Base-by-base conservation (phyloP, 495 filamentous ascomycete species). In the Penicillium bialowiezense region DNA sequence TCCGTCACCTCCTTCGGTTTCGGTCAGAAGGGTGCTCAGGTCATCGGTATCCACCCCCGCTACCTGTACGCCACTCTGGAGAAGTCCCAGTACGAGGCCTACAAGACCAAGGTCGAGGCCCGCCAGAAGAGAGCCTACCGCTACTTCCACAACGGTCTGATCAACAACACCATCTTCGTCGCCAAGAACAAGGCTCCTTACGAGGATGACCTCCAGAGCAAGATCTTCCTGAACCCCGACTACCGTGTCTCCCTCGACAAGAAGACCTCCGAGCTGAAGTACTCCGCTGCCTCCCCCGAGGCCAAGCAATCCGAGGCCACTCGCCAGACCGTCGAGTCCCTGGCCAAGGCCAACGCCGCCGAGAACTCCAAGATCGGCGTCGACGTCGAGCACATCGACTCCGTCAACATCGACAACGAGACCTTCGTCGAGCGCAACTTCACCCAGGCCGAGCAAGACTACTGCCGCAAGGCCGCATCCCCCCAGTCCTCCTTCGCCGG, bases 1-100 rank as follows among this genome's bases (percentile, higher is more conserved):
- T 95, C 90, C 1, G 87, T 99, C 45, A 99, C 95, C 12, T 99
- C 93, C 2, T 99, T 99, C 71, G 93, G 93, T 70, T 99, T 99
- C 75, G 93, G 93, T 50, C 93, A 99, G 71, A 97, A 97, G 82
- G 93, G 93, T 61, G 90, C 93, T 41, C 95, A 97, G 72, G 91
- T 87, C 37, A 91, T 99, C 64, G 95, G 92, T 72, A 87, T 99
- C 43, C 92, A 97, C 67, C 89, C 93, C 48, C 91, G 86, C 68
- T 99, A 97, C 67, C 84, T 99, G 46, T 99, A 85, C 63, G 93
- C 95, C 23, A 84, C 87, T n/a, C 88, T 99, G 26, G 91, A 97
- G 68, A 79, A 88, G 69, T 74, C 86, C 21, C 86, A 90, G 40
- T 97, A 87, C 70, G 67, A 83, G 37, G 74, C 79, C 39, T 99